Evolutionary conservation across 2,329 filamentous ascomycete species (phyloP).

Genomic region (Zasmidium cellare): DNA sequence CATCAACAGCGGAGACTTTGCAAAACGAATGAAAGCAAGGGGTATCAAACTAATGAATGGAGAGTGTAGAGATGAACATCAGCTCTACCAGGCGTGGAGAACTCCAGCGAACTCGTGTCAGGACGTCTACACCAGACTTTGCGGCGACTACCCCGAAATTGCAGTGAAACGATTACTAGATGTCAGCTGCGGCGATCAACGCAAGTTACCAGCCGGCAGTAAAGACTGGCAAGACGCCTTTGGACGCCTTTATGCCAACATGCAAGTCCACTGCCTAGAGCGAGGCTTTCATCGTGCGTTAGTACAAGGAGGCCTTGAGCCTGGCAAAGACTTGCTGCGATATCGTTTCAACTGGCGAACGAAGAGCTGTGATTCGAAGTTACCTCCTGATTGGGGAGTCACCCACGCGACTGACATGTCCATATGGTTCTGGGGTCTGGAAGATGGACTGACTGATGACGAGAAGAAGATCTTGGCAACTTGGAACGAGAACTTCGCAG

Average conservation of each 20-base stretch:
- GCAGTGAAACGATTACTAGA: constrained; percentile 47
- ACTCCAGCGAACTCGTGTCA: constrained; percentile 47
- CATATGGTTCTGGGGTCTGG: constrained; percentile 60
- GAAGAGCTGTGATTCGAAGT: constrained; percentile 43
- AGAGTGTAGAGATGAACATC: constrained; percentile 56
- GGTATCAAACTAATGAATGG: constrained; percentile 54
- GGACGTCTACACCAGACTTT: constrained; percentile 47
- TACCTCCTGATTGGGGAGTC: constrained; percentile 52
- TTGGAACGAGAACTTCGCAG: constrained; percentile 41
- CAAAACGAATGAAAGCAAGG: constrained; percentile 43
- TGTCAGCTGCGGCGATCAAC: constrained; percentile 44
- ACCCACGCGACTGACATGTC: constrained; percentile 56
- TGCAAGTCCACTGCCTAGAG: constrained; percentile 56
- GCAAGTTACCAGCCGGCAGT: constrained; percentile 39
- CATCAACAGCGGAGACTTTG: constrained; percentile 53
- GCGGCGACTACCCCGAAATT: constrained; percentile 53
- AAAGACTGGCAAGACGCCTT: constrained; percentile 54
- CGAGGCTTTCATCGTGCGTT: constrained; percentile 53
- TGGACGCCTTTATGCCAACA: constrained; percentile 56
- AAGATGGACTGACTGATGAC: constrained; percentile 38
- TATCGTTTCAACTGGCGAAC: constrained; percentile 58
- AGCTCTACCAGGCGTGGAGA: constrained; percentile 53
- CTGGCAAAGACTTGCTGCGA: constrained; percentile 48
- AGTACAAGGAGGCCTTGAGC: constrained; percentile 39
- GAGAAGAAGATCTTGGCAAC: constrained; percentile 47